Base-by-base conservation (phyloP, 1,139 yeast genomes). In the Lodderomyces metapsilosis region DNA sequence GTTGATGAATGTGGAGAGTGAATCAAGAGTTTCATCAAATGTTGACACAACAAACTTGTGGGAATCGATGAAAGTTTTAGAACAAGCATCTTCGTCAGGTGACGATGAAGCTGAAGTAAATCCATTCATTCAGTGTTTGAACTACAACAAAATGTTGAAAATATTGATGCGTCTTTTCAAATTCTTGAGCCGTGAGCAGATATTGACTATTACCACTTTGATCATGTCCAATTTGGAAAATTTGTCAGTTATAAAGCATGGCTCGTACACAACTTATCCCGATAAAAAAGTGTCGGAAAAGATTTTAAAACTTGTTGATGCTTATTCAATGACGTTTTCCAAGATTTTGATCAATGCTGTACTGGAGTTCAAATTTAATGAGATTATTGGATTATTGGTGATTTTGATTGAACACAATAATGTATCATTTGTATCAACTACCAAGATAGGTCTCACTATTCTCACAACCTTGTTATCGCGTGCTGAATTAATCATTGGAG, bases 401-500 rank as follows among this genome's bases (percentile, higher is more conserved):
- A 81, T 84, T 44, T 68, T 89, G 53, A 79, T 88, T 47, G 83
- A 81, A 51, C 84, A 84, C 54, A 84, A 84, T 56, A 78, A 82
- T 51, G 81, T 87, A 23, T 78, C 91, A 12, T 80, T 82, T 57
- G 78, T 87, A 22, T 78, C 88, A 9, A 83, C 92, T 4, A 88
- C 96, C 38, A 88, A 87, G 62, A 78, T 88, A 50, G 98, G 98
- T 15, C 78, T 89, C 54, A 85, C 96, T 3, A 72, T 91, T 46
- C 77, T 91, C 45, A 92, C 98, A 0, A 88, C 95, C 12, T 71
- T 92, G 52, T 81, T 91, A 47, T 88, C 97, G 5, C 82, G 97
- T 56, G 95, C 96, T 17, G 98, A 92, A 63, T 79, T 91, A 53
- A 85, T 89, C 55, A 85, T 86, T 59, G 97, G 95, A 58, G 96